A percentile compares a stretch with the other conserved stretches of the same genome.
These are phyloP conservation scores for Penicillium macrosclerotiorum DNA, from an alignment of 495 filamentous ascomycete genomes.

Conservation along the genomic window DNA sequence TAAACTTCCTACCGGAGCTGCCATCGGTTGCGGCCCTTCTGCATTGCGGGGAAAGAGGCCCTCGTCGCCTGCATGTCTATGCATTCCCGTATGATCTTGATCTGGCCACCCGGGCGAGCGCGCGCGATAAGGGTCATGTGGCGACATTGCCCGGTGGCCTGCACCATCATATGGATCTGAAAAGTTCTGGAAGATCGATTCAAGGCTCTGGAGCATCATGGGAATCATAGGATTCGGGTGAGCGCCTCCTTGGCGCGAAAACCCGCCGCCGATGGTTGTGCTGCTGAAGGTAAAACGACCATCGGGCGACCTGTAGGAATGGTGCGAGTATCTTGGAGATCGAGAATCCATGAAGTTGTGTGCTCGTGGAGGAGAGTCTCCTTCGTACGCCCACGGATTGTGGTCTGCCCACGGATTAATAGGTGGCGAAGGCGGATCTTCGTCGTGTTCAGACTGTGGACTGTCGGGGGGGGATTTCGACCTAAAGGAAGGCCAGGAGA, in stretches of 20 bases:
- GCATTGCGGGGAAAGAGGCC: constrained; percentile 34
- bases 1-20: constrained; percentile 23
- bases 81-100: constrained; percentile 4
- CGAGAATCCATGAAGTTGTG: constrained; percentile 18
- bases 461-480: constrained; percentile 32
- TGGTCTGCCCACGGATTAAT: constrained; percentile 33
- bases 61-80: constrained; percentile 10
- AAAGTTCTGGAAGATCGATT: constrained; percentile 31
- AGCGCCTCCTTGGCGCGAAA: constrained; percentile 14
- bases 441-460: constrained; percentile 18
- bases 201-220: constrained; percentile 31
- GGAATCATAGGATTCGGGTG: constrained; percentile 26
- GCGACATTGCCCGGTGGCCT: constrained; percentile 2
- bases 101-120: constrained; percentile 14
- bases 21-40: constrained; percentile 30
- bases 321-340: constrained; percentile 44
- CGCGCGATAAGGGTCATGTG: constrained; percentile 11
- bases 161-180: constrained; percentile 23
- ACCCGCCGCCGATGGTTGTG: constrained; percentile 30
- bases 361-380: constrained; percentile 37
- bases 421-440: constrained; percentile 9
- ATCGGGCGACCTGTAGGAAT: constrained; percentile 48
- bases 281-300: constrained; percentile 40
- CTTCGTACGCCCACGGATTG: constrained; percentile 39
- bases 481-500: constrained; percentile 23